Percentiles rank a stretch among this genome's conserved stretches.
Conservation (phyloP, 148 eudicot species). For the Vaccinium myrtillus region DNA sequence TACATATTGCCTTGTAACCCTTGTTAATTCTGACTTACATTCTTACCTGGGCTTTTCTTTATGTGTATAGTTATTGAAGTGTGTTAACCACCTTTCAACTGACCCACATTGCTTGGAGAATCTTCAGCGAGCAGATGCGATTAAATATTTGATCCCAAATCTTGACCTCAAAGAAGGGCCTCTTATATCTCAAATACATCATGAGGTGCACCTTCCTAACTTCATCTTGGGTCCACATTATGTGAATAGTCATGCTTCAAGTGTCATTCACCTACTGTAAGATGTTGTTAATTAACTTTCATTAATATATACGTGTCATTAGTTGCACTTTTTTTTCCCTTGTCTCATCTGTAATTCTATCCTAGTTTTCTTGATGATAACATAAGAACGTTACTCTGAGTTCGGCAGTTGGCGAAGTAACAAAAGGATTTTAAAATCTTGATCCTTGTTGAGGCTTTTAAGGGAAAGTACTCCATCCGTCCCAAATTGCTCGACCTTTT, state of each 20-base stretch:
- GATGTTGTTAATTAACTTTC: not conserved
- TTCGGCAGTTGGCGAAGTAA: slow-evolving; percentile 2
- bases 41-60: slow-evolving; percentile 11
- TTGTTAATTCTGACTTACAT: not conserved
- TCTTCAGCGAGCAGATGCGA: slow-evolving; percentile 98
- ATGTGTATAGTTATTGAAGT: slow-evolving; percentile 68
- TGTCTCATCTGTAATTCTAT: too few relatives aligned
- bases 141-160: slow-evolving; percentile 89
- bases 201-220: slow-evolving; percentile 55
- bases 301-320: not conserved
- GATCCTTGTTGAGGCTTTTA: not conserved
- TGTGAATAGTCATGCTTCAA: not conserved
- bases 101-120: slow-evolving; percentile 97
- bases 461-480: too few relatives aligned
- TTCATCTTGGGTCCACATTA: slow-evolving; percentile 3
- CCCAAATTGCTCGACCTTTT: too few relatives aligned
- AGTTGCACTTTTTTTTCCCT: not conserved
- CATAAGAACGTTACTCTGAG: not conserved
- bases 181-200: slow-evolving; percentile 85
- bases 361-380: not conserved
- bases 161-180: slow-evolving; percentile 97
- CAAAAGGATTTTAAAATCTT: not conserved
- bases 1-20: not conserved
- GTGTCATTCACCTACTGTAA: not conserved
- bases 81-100: slow-evolving; percentile 86